phyloP scores from a whole-genome alignment of 192 early-diverging fungal species.

The Jimgerdemannia lactiflua region DNA sequence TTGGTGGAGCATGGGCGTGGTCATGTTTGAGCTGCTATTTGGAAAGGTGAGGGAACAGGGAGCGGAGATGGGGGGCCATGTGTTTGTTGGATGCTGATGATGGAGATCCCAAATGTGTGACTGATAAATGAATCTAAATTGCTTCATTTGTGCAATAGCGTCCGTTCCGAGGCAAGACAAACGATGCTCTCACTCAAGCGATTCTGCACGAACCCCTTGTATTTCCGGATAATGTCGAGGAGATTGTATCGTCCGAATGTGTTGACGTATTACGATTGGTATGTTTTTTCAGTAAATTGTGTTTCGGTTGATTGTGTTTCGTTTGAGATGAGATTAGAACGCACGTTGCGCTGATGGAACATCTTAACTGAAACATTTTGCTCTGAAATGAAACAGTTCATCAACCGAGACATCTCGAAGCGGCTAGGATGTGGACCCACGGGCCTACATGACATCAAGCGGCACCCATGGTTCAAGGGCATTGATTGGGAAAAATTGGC shows the following conservation, averaged over 20 bases:
- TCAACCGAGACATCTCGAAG: conserved; percentile 67
- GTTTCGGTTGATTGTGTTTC: conserved; percentile 6
- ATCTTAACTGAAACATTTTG: background rate
- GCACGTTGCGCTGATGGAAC: too few species aligned
- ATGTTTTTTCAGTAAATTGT: conserved; percentile 1
- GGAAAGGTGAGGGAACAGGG: conserved; percentile 58
- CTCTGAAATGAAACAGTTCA: conserved; percentile 42
- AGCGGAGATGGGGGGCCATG: too few species aligned
- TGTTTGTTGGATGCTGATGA: background rate
- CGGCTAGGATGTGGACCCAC: conserved; percentile 76
- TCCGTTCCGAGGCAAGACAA: conserved; percentile 77
- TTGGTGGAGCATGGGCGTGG: conserved; percentile 83
- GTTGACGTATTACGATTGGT: conserved; percentile 50
- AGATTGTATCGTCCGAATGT: conserved; percentile 44
- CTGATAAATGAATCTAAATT: background rate
- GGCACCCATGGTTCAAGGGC: conserved; percentile 75
- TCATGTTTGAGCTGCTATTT: conserved; percentile 72
- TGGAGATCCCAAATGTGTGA: background rate
- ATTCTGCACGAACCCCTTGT: conserved; percentile 67
- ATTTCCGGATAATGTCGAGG: conserved; percentile 58
- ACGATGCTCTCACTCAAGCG: conserved; percentile 64
- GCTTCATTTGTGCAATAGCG: conserved; percentile 58
- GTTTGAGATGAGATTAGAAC: background rate
- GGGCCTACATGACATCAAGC: conserved; percentile 64
- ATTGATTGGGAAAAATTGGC: conserved; percentile 78